Base-by-base conservation (phyloP, 495 filamentous ascomycete genomes). In the Penicillium desertorum region DNA sequence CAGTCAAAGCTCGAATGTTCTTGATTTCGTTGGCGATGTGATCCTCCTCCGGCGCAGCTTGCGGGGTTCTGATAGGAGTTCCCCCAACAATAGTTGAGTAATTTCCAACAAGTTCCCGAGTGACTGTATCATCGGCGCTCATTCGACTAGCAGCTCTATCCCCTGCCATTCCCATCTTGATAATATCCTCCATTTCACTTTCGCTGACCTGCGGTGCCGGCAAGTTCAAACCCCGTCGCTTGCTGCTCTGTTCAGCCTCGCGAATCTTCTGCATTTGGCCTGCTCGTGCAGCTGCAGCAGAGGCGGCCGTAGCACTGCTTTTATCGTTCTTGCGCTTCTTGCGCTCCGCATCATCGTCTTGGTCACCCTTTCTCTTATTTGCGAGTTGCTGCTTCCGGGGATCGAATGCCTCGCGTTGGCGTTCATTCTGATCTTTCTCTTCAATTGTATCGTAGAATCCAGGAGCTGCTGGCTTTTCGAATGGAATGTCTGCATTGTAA, bases 401-500 rank as follows among this genome's bases (percentile, higher is more conserved):
- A 66, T 98, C 94, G 58, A 97, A 98, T 56, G 87, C 84, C 48
- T 90, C 87, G 36, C 91, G 83, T 70, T 96, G 87, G 51, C 83
- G 86, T 75, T 98, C 95, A 70, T 98, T 98, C 58, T 80, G 79
- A 17, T 71, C 66, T 47, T 86, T 78, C 63, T 98, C 94, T 12
- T 96, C 91, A 7, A 72, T 77, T 3, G 94, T 98, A 62, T 98
- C 94, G 72, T 91, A 96, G 66, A 98, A 98, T 32, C 94, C 94
- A 51, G 89, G 83, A 5, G 89, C 88, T 0, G 92, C 84, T 39
- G 86, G 87, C 73, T 96, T 96, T 73, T 98, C 94, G 63, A 98
- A 97, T 3, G 95, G 94, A 56, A 98, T 94, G 65, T 98, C 94
- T 54, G 94, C 95, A 68, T 98, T 98, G 78, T 98, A 98, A 70